These are phyloP conservation scores for Sonneratia caseolaris DNA, from an alignment of 345 rosid genomes.

Conservation along the genomic window DNA sequence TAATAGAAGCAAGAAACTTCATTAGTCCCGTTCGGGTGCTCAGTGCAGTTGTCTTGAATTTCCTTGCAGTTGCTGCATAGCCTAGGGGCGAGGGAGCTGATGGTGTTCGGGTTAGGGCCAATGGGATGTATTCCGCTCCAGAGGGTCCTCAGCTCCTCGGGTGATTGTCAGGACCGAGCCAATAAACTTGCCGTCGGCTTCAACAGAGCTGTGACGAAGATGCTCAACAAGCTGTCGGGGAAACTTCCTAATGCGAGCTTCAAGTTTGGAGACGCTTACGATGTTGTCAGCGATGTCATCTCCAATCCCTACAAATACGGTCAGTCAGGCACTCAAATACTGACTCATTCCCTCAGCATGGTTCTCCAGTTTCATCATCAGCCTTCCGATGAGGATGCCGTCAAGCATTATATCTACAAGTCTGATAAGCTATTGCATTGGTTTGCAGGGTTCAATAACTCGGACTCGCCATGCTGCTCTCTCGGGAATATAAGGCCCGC, in stretches of 20 bases:
- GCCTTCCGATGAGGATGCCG: not conserved
- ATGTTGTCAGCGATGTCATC: constrained; percentile 63
- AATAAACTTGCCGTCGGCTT: constrained; percentile 61
- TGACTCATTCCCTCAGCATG: not conserved
- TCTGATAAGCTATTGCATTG: not conserved
- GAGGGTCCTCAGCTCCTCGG: constrained; percentile 61
- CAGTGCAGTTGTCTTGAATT: not conserved
- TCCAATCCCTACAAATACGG: constrained; percentile 62
- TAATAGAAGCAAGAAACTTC: not conserved
- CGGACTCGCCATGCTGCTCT: constrained; percentile 89
- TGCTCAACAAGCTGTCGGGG: constrained; percentile 30
- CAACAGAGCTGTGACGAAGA: constrained; percentile 41
- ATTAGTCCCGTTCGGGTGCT: not conserved
- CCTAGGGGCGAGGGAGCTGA: constrained; percentile 62
- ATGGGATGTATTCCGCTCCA: constrained; percentile 99
- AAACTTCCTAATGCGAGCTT: constrained; percentile 43
- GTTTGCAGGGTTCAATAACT: constrained; percentile 55
- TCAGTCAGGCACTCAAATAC: constrained; percentile 9
- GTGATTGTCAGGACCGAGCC: constrained; percentile 60
- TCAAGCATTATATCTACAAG: not conserved
- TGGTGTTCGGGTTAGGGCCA: constrained; percentile 89
- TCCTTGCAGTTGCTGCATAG: constrained; percentile 38
- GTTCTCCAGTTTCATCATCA: too few relatives aligned
- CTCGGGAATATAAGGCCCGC: constrained; percentile 79
- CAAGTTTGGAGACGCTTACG: constrained; percentile 83